Base-by-base conservation (phyloP, 208 protist species). In the Crithidia bombi region DNA sequence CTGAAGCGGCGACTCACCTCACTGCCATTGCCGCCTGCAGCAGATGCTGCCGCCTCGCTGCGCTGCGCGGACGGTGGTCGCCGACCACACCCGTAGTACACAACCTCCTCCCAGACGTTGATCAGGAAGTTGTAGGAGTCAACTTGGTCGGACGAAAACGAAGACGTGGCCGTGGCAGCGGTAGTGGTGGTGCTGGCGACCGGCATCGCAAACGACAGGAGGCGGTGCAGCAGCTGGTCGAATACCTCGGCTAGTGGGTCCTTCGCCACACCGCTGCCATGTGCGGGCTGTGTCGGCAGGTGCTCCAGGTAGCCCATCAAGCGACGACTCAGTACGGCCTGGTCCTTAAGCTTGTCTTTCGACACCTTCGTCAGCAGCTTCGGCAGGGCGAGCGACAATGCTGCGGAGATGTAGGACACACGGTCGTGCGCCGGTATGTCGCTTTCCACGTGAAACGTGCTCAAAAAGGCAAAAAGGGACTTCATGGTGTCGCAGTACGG, bases 401-500 rank as follows among this genome's bases (percentile, higher is more conserved):
- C 92, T 9, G 86, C 79, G 5, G 89, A 83, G 50, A 95, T 67
- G 76, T 93, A 96, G 46, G 85, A 78, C 6, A 78, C 79, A 14
- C 66, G 78, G 56, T 91, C 79, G 56, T 86, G 73, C 51, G 50
- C 56, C 55, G 70, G 57, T 19, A 93, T 71, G 61, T 94, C 92
- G 43, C 49, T 89, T 58, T 90, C 82, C 11, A 96, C 52, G 51
- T 93, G 77, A 54, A 96, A 96, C 10, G 87, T 84, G 41, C 75
- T 75, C 23, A 96, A 71, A 65, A 96, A 96, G 25, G 69, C 46
- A 65, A 96, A 96, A 25, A 94, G 78, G n/a, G 71, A 71, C 59
- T 92, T 87, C 73, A 87, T 86, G 17, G 63, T 81, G 65, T 93
- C 92, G 66, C 81, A 87, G 66, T 85, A 96, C n/a, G 92, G 92